phyloP scores from a whole-genome alignment of 2,329 filamentous ascomycete genomes.

The Trichocomaceae sp. region DNA sequence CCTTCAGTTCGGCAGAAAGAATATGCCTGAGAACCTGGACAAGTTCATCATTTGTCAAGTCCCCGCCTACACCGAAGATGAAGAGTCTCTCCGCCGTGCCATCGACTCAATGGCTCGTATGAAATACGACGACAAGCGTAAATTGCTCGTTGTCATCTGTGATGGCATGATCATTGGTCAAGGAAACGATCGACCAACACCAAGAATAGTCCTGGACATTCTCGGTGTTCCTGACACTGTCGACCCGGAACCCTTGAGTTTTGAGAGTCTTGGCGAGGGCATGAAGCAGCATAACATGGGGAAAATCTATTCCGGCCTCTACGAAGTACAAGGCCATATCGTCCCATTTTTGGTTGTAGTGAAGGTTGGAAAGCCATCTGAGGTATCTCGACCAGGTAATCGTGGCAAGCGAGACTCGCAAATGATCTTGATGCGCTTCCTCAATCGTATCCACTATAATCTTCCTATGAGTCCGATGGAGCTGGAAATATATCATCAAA shows the following conservation, averaged over 20 bases:
- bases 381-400: constrained; percentile 74
- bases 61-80: constrained; percentile 95
- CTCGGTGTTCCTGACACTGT: constrained; percentile 88
- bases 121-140: constrained; percentile 97
- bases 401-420: constrained; percentile 99
- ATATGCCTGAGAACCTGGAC: constrained; percentile 88
- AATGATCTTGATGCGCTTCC: constrained; percentile 97
- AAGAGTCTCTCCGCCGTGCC: constrained; percentile 91
- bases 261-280: constrained; percentile 92
- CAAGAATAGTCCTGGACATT: constrained; percentile 93
- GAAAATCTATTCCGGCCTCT: constrained; percentile 95
- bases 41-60: constrained; percentile 99
- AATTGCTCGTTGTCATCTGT: constrained; percentile 84
- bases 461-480: constrained; percentile 92
- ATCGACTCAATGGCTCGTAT: constrained; percentile 94
- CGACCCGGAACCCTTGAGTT: constrained; percentile 91
- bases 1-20: constrained; percentile 87
- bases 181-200: constrained; percentile 92
- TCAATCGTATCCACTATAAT: constrained; percentile 98
- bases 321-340: constrained; percentile 96
- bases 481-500: constrained; percentile 97
- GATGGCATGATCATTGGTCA: constrained; percentile 99
- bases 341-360: constrained; percentile 95
- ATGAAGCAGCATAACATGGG: constrained; percentile 99
- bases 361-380: constrained; percentile 84